Evolutionary conservation across 176 grass and related monocot genomes (phyloP).

Genomic region (Triticum urartu): DNA sequence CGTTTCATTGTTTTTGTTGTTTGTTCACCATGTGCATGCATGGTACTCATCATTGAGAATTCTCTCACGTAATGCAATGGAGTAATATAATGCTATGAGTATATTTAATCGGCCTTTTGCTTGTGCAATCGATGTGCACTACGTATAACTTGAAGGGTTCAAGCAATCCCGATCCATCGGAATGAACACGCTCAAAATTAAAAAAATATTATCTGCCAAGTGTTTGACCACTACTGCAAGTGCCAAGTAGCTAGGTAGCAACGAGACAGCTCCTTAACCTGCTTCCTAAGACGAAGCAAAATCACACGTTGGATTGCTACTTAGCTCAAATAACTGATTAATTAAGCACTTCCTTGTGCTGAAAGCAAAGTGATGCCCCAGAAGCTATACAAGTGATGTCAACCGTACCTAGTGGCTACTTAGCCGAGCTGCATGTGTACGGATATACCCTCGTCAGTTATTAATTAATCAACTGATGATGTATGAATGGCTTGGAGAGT

Average conservation of each 20-base stretch:
- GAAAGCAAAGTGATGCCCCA: constrained; percentile 10
- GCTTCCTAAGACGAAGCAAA: constrained; percentile 31
- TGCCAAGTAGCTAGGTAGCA: not conserved
- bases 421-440: not conserved
- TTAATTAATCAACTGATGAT: not conserved
- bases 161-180: not conserved
- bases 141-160: constrained; percentile 12
- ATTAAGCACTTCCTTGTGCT: constrained; percentile 7
- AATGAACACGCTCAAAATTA: not conserved
- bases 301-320: not conserved
- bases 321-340: not conserved
- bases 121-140: constrained; percentile 5
- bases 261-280: not conserved
- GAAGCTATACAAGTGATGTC: not conserved
- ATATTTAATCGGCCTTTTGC: not conserved
- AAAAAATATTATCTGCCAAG: not conserved
- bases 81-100: not conserved
- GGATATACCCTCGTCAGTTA: not conserved
- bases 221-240: constrained; percentile 15
- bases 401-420: not conserved
- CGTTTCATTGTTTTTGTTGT: not conserved
- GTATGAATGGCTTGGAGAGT: not conserved
- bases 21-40: not conserved
- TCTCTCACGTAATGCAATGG: not conserved
- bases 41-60: not conserved